Percentiles rank a stretch among this genome's conserved stretches.
Conservation (phyloP, 129 eudicot species). For the Artemisia argyi region DNA sequence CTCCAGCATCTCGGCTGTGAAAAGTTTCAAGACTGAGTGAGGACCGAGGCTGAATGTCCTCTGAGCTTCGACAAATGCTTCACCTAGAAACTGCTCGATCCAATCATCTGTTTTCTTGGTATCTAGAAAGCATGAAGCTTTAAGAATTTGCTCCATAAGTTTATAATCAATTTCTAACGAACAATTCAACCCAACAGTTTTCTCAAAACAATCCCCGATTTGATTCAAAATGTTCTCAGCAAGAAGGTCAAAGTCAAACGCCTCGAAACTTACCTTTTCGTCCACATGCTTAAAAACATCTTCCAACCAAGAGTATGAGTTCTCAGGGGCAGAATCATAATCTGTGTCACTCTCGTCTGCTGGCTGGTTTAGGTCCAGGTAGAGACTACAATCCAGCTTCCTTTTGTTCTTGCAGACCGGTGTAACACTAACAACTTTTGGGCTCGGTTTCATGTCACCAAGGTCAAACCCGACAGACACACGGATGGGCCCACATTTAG, state of each 20-base stretch:
- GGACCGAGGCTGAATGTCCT: conserved; percentile 41
- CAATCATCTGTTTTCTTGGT: conserved; percentile 47
- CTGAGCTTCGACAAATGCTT: conserved; percentile 60
- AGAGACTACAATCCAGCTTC: conserved; percentile 48
- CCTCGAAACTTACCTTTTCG: conserved; percentile 50
- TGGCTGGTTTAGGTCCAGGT: conserved; percentile 73
- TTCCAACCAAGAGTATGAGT: conserved; percentile 60
- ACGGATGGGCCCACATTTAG: conserved; percentile 47
- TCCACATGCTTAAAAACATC: conserved; percentile 47
- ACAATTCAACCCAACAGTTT: conserved; percentile 43
- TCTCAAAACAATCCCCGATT: conserved; percentile 42
- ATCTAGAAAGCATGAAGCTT: conserved; percentile 50
- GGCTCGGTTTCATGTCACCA: conserved; percentile 37
- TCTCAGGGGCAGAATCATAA: conserved; percentile 31
- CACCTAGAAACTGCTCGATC: conserved; percentile 53
- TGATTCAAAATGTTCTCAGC: conserved; percentile 44
- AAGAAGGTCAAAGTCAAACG: conserved; percentile 56
- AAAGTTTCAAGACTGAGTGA: conserved; percentile 57
- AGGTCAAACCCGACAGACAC: conserved; percentile 55
- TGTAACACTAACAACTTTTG: conserved; percentile 18
- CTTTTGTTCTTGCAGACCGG: conserved; percentile 55
- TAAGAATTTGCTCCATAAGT: conserved; percentile 70
- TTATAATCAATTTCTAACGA: conserved; percentile 59
- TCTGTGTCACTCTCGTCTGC: conserved; percentile 50
- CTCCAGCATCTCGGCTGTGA: conserved; percentile 35